Evolutionary conservation across 129 eudicot species (phyloP), one percentile per base, ranked within the genome.

Genomic region (Cynara cardunculus): DNA sequence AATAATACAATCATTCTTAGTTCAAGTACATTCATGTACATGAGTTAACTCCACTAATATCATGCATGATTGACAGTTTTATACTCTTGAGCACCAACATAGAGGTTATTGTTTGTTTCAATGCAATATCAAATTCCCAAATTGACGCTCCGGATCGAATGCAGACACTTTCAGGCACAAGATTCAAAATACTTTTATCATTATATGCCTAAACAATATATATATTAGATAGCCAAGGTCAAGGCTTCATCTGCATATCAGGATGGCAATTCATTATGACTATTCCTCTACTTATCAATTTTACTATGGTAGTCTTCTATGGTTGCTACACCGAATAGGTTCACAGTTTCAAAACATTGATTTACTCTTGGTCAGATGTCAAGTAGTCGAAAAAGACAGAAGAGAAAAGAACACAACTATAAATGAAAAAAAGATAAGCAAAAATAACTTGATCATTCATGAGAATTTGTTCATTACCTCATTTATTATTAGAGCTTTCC

Each of bases 401-500:
- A 46, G 0, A 46, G 1, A 69, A 12, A 19, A 13, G 41, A 72
- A 37, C 19, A 71, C 35, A 72, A 24, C 16, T 71, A 32, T 53
- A 53, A 4, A 53, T 53, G 14, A 22, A 22, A 25, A 80, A 13
- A 5, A 4, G 5, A 66, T 25, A 18, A n/a, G 41, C 16, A 49
- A 53, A 21, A 59, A 53, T 9, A 69, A 32, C 77, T 70, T 71
- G 71, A 49, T 44, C 7, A 10, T 24, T 31, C 72, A 80, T 41
- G 19, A 21, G 69, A 73, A 69, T 19, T 67, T 6, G 72, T 9
- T 72, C 76, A 46, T 71, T 89, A 92, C 97, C 99, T 96, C 99
- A 61, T 92, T 96, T 73, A 96, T 86, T 67, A 96, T 92, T 3
- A 90, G 87, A 85, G 97, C 99, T 85, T 92, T 96, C 74, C 92